Evolutionary conservation across 306 rosid species (phyloP), one percentile per base, ranked within the genome.

Genomic region (Acacia crassicarpa): DNA sequence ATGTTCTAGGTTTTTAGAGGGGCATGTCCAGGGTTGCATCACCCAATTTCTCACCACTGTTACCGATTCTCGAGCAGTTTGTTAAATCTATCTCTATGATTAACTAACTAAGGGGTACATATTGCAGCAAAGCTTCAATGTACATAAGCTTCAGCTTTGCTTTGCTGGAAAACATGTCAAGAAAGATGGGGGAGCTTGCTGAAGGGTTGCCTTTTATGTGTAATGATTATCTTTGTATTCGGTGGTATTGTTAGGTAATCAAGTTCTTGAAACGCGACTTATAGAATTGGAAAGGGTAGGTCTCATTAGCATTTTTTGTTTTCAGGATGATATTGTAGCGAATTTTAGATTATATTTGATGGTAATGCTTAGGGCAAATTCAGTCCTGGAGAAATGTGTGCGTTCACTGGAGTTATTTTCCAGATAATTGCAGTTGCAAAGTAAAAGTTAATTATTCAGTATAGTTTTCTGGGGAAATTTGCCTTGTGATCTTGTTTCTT

Each of bases 61-160:
- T 15, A 61, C 80, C 20, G 53, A 35, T 76, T 63, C 68, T 78
- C 71, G 63, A 66, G 5, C 66, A 35, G 76, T 61, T 56, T 72
- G 78, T 68, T 78, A 38, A 53, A 77, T 74, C 84, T 76, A 76
- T 71, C 58, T 79, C 61, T 80, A 62, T 83, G 72, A 76, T 83
- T 54, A 81, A 83, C 85, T 85, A 73, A 83, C 86, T 68, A 46
- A 58, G 27, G 81, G 82, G 85, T 77, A 63, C 67, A 87, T 70
- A 77, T 70, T 68, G 72, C 71, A 53, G 89, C 58, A 81, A 87
- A 53, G 83, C 82, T 81, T 82, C 51, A 70, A 46, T 85, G 86
- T 83, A 74, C 75, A 77, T 81, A 81, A 59, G 22, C 80, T 75
- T 66, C 75, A 76, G 78, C 75, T 54, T 44, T 81, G 78, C 78